Evolutionary conservation across 352 stramenopile species (phyloP).

Genomic region (Phytophthora sojae): DNA sequence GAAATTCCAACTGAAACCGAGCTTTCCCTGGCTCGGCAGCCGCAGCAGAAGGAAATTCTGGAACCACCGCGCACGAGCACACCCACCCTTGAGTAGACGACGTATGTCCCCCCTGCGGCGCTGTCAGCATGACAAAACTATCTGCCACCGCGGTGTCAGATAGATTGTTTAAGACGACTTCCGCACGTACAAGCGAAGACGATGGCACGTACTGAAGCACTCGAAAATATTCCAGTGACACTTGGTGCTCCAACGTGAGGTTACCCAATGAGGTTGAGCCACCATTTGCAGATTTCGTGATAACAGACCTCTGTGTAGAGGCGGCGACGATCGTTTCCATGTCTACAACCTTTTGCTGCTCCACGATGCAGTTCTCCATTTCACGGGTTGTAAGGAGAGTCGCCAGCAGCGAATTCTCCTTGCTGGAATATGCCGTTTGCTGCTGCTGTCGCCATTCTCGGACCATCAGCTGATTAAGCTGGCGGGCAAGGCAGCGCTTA

Average conservation of each 20-base stretch:
- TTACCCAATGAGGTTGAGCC: conserved; percentile 1
- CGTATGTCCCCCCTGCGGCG: background rate
- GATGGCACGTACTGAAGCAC: conserved; percentile 50
- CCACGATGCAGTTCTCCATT: background rate
- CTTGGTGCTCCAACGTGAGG: conserved; percentile 20
- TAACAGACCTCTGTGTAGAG: background rate
- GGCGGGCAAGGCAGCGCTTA: conserved; percentile 43
- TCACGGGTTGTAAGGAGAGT: conserved; percentile 8
- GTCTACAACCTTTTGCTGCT: conserved; percentile 3
- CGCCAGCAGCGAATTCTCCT: conserved; percentile 3
- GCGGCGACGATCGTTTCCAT: conserved; percentile 42
- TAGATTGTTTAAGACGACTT: conserved; percentile 42
- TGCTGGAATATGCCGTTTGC: background rate
- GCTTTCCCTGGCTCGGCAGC: background rate
- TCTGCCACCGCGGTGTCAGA: conserved; percentile 27
- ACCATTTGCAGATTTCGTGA: conserved; percentile 5
- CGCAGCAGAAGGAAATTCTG: conserved; percentile 19
- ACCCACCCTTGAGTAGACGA: conserved; percentile 21
- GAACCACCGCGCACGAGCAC: conserved; percentile 34
- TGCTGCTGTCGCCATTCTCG: conserved; percentile 33
- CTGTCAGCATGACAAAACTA: conserved; percentile 38
- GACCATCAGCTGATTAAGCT: conserved; percentile 48
- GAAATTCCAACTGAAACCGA: conserved; percentile 38
- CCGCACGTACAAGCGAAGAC: conserved; percentile 38
- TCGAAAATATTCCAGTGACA: conserved; percentile 41